A percentile compares a stretch with the other conserved stretches of the same genome.
Evolutionary conservation across 129 eudicot genomes (phyloP).

Genomic region (Centaurea solstitialis): DNA sequence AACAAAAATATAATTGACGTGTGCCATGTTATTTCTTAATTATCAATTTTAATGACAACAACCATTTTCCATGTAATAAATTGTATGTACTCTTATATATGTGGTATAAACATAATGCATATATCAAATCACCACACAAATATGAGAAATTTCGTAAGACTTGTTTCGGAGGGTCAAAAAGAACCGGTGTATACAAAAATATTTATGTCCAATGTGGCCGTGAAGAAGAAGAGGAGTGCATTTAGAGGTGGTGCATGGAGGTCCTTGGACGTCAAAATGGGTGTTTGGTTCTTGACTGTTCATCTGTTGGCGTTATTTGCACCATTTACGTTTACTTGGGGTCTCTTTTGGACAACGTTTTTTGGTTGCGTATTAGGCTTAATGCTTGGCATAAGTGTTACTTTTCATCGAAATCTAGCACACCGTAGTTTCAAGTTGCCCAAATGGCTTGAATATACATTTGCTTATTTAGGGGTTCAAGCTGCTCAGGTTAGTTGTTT

Average conservation of each 20-base stretch:
- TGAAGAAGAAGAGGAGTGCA: slow-evolving; percentile 17
- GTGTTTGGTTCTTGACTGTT: background rate
- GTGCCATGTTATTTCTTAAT: too few relatives aligned
- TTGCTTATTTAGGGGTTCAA: slow-evolving; percentile 30
- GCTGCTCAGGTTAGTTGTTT: slow-evolving; percentile 14
- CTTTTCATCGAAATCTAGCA: slow-evolving; percentile 28
- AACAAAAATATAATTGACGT: too few relatives aligned
- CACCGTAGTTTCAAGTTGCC: slow-evolving; percentile 32
- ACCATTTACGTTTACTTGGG: slow-evolving; percentile 34
- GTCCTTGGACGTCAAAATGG: background rate
- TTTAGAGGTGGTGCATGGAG: slow-evolving; percentile 30
- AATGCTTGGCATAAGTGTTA: background rate
- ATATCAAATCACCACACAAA: background rate
- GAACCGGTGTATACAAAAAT: background rate
- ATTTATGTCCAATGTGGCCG: slow-evolving; percentile 8
- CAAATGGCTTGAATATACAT: slow-evolving; percentile 36
- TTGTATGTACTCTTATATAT: too few relatives aligned
- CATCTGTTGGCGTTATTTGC: slow-evolving; percentile 30
- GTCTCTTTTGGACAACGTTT: slow-evolving; percentile 10
- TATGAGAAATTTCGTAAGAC: background rate
- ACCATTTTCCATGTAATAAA: too few relatives aligned
- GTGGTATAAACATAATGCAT: too few relatives aligned
- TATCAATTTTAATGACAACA: too few relatives aligned
- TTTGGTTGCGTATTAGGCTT: background rate
- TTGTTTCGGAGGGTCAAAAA: background rate